Evolutionary conservation across 305 asterid genomes (phyloP).

Genomic region (Plantago lanceolata): DNA sequence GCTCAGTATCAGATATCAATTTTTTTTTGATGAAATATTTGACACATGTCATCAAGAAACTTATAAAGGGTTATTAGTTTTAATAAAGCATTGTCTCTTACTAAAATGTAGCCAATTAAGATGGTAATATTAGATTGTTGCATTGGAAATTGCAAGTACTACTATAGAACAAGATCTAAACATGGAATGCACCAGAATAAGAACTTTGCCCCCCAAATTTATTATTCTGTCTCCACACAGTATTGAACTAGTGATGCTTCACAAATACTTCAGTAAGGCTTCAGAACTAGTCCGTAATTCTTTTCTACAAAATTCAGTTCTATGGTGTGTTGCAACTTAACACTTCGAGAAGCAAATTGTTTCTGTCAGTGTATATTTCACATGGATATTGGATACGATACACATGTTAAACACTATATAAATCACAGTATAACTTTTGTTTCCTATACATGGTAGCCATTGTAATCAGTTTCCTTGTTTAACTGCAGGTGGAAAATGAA

Average conservation of each 20-base stretch:
- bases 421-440: conserved; percentile 12
- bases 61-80: too few species aligned
- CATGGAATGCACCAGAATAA: too few species aligned
- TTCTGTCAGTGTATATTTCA: not conserved
- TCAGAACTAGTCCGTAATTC: not conserved
- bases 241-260: not conserved
- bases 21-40: too few species aligned
- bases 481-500: conserved; percentile 83
- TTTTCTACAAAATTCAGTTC: not conserved
- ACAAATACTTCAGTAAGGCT: not conserved
- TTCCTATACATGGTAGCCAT: not conserved
- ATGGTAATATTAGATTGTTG: too few species aligned
- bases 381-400: conserved; percentile 7
- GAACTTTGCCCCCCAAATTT: too few species aligned
- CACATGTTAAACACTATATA: conserved; percentile 4
- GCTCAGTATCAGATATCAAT: too few species aligned
- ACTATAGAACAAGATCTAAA: too few species aligned
- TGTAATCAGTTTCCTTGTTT: not conserved
- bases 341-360: conserved; percentile 11
- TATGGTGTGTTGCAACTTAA: conserved; percentile 9
- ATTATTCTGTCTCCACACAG: too few species aligned
- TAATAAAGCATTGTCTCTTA: too few species aligned
- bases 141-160: too few species aligned
- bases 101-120: too few species aligned
- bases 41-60: too few species aligned